Base-by-base conservation (phyloP, 495 filamentous ascomycete species). In the Penicillium argentinense region DNA sequence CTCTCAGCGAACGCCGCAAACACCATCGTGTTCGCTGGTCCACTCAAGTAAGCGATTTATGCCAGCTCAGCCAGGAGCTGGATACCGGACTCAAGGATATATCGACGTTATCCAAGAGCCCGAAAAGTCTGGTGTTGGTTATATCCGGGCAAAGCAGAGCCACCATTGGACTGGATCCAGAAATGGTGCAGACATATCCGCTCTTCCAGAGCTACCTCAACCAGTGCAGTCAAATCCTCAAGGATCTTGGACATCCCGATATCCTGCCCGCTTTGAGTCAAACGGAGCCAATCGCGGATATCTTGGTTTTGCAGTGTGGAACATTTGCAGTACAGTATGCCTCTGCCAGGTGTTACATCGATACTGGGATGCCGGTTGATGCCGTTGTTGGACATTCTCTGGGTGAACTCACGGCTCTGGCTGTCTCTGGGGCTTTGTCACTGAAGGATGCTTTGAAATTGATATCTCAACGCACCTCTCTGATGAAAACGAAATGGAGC, bases 371-470 rank as follows among this genome's bases (percentile, higher is more conserved):
- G 8, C 44, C 43, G 24, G 45, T 70, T 0, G 46, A 42, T 9
- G 62, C 71, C 2, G 57, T 80, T 5, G 54, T 79, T 8, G 79
- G 79, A 3, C 79, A 82, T 45, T 76, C 72, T 54, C 74, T 79
- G 45, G 75, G 73, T 1, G 67, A 79, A 39, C 45, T 77, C 11
- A 73, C 70, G 0, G 74, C 68, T 1, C 34, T 79, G 4, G 64
- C 56, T 39, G 39, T 79, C 2, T 67, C 72, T 12, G 71, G 66
- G 0, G 42, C 47, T 0, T 43, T 76, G 3, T 68, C 55, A 5
- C 42, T 76, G 0, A 4, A 39, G 0, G 70, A 76, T 47, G 62
- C 61, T 0, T 47, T 82, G 7, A 62, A 50, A 5, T 36, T 80
- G 3, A 59, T 83, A 2, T 49, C 63, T 4, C 63, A 56, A 0